Evolutionary conservation across 2,329 filamentous ascomycete genomes (phyloP).

Genomic region (Scedosporium dehoogii): DNA sequence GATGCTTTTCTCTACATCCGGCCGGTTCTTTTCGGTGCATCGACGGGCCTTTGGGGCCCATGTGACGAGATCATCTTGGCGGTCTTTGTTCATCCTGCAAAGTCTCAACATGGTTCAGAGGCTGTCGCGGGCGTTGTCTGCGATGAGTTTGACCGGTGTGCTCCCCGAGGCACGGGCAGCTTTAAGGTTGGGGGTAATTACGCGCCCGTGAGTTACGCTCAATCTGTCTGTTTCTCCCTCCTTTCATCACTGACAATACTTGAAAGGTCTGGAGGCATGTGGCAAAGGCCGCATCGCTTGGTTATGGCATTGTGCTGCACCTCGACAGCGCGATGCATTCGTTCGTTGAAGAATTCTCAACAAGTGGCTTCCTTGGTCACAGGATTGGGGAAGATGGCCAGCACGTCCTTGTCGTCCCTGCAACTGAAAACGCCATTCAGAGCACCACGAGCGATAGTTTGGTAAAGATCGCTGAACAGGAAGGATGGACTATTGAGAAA

Average conservation of each 20-base stretch:
- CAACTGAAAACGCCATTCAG: constrained; percentile 70
- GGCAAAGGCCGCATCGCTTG: too few species aligned
- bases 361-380: constrained; percentile 73
- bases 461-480: background rate
- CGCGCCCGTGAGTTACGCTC: constrained; percentile 40
- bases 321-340: constrained; percentile 67
- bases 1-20: too few species aligned
- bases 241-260: too few species aligned
- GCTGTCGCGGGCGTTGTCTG: constrained; percentile 53
- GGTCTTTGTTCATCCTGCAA: too few species aligned
- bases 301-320: constrained; percentile 67
- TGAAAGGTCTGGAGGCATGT: too few species aligned
- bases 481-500: background rate
- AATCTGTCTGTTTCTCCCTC: too few species aligned
- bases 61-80: too few species aligned
- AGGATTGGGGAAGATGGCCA: constrained; percentile 37
- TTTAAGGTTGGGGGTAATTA: constrained; percentile 86
- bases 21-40: too few species aligned
- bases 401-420: constrained; percentile 31
- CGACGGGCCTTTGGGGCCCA: too few species aligned
- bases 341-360: constrained; percentile 81
- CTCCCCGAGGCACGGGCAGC: constrained; percentile 68
- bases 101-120: too few species aligned
- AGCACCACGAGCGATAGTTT: constrained; percentile 61
- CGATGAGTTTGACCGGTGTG: constrained; percentile 75